These are phyloP conservation scores for Sclerotinia nivalis DNA, from an alignment of 2,329 filamentous ascomycete genomes.

Conservation along the genomic window DNA sequence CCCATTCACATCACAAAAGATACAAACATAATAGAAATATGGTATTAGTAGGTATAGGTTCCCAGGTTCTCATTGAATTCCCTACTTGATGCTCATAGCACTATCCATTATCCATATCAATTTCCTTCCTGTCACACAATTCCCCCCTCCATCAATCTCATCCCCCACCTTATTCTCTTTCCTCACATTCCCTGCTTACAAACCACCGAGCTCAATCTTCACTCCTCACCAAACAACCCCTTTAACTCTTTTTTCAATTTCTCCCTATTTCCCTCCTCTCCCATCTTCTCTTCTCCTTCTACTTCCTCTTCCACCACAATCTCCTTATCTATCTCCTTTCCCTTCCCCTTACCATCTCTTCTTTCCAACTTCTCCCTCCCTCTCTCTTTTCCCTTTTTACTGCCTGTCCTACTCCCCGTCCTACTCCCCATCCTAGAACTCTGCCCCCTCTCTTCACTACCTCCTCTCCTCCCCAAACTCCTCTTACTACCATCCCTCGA, in stretches of 20 bases:
- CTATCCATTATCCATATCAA: neutral
- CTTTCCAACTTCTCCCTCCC: constrained; percentile 8
- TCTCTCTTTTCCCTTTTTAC: constrained; percentile 20
- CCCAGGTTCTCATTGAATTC: neutral
- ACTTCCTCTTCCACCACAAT: neutral
- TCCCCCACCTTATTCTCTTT: neutral
- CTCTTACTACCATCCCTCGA: constrained; percentile 11
- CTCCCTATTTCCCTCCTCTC: constrained; percentile 26
- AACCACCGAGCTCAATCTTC: neutral
- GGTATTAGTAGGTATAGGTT: neutral
- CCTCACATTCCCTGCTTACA: neutral
- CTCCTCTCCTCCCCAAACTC: constrained; percentile 30
- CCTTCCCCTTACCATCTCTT: neutral
- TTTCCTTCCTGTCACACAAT: too few relatives aligned
- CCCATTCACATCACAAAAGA: neutral
- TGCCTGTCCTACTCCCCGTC: neutral
- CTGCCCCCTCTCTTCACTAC: neutral
- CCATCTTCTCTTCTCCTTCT: constrained; percentile 18
- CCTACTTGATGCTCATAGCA: constrained; percentile 1
- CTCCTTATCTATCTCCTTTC: constrained; percentile 2
- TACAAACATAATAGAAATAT: neutral
- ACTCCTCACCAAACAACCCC: constrained; percentile 32
- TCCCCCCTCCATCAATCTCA: neutral
- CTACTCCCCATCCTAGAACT: constrained; percentile 1
- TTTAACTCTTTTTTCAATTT: constrained; percentile 33